A percentile compares a stretch with the other conserved stretches of the same genome.
Conservation (phyloP, 1,284 basidiomycete genomes). For the Phellopilus nigrolimitatus region DNA sequence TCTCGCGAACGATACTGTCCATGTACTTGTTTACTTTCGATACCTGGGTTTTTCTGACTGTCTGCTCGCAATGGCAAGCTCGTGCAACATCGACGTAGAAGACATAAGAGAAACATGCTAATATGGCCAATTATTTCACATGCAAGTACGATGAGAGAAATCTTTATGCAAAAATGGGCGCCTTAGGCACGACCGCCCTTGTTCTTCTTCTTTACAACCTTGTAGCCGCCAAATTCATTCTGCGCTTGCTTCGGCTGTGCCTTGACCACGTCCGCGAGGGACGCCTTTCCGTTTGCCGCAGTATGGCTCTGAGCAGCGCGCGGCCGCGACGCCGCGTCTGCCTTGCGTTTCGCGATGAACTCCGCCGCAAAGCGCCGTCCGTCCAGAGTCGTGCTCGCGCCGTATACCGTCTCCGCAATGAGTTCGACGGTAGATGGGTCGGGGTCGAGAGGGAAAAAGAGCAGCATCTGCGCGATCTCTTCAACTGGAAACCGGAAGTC, state of each 20-base stretch:
- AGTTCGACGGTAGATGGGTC: constrained; percentile 79
- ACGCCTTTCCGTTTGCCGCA: constrained; percentile 48
- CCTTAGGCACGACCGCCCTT: constrained; percentile 44
- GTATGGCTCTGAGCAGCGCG: constrained; percentile 39
- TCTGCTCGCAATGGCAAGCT: no score
- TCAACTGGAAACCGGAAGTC: constrained; percentile 54
- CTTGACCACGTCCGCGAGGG: constrained; percentile 86
- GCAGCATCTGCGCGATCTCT: constrained; percentile 88
- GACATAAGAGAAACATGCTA: not conserved
- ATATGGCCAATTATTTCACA: not conserved
- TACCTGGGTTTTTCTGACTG: no score
- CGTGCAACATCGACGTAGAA: no score
- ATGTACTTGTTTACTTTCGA: no score
- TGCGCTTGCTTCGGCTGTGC: constrained; percentile 72
- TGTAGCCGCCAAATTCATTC: constrained; percentile 80
- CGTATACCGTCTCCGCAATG: constrained; percentile 90
- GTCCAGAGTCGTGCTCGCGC: constrained; percentile 90
- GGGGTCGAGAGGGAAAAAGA: constrained; percentile 87
- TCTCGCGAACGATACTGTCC: no score
- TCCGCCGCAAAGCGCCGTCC: constrained; percentile 92
- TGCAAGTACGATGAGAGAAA: not conserved
- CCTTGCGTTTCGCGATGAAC: constrained; percentile 83
- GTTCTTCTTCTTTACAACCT: constrained; percentile 91
- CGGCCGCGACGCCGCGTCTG: constrained; percentile 53
- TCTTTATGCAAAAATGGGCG: not conserved